phyloP scores from a whole-genome alignment of 257 asterid genomes.

The Eustoma russellianum region DNA sequence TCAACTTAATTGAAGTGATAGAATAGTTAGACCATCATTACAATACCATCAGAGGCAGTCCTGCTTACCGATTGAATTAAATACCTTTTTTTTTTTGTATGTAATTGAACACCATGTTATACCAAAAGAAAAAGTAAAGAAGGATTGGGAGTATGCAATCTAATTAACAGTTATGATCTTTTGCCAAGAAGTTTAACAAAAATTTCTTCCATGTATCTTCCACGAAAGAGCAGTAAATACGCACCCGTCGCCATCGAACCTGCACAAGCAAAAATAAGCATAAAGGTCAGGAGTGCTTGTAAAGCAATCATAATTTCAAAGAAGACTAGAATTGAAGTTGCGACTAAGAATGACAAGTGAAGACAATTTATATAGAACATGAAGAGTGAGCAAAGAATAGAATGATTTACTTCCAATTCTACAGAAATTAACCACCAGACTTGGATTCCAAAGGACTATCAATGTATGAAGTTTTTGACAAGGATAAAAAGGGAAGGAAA shows the following conservation, averaged over 20 bases:
- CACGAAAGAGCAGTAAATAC: slow-evolving; percentile 16
- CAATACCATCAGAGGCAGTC: not conserved
- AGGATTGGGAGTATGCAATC: not conserved
- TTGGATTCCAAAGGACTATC: no score
- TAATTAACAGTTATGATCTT: not conserved
- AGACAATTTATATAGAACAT: not conserved
- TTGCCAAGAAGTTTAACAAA: not conserved
- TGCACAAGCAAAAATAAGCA: slow-evolving; percentile 30
- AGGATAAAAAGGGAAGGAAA: slow-evolving; percentile 2
- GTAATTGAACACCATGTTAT: no score
- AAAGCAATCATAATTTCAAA: not conserved
- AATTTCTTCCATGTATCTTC: not conserved
- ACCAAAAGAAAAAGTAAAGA: not conserved
- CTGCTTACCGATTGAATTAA: no score
- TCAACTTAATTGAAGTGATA: not conserved
- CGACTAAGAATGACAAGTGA: not conserved
- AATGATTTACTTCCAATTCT: not conserved
- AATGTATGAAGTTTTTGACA: not conserved
- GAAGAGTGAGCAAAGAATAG: not conserved
- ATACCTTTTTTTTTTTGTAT: no score
- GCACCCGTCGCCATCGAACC: slow-evolving; percentile 99
- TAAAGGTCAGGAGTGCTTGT: slow-evolving; percentile 11
- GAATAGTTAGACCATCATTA: not conserved
- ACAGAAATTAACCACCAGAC: no score
- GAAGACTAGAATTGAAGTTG: not conserved